phyloP scores from a whole-genome alignment of 2,329 filamentous ascomycete species.

The Calonectria hawksworthii region DNA sequence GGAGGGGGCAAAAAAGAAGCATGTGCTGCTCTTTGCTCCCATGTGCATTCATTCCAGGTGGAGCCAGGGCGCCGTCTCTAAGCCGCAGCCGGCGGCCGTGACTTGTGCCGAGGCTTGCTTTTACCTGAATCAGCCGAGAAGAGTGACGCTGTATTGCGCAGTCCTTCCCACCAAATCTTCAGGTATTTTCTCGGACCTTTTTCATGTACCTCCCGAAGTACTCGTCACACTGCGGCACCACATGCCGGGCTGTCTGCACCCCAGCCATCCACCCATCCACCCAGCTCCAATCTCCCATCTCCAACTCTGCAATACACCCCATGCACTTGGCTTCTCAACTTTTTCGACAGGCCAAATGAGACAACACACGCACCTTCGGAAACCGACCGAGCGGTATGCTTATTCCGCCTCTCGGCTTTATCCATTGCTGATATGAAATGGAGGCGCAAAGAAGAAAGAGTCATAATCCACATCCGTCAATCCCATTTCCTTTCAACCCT shows the following conservation, averaged over 20 bases:
- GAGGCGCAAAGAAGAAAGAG: not conserved
- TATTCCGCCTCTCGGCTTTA: constrained; percentile 18
- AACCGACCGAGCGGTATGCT: constrained; percentile 18
- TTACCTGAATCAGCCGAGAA: constrained; percentile 17
- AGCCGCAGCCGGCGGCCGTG: constrained; percentile 14
- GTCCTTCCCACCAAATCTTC: not conserved
- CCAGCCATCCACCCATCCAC: not conserved
- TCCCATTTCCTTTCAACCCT: not conserved
- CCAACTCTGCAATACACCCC: not conserved
- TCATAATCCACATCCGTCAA: not conserved
- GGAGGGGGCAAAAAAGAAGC: not conserved
- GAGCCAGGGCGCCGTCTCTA: not conserved
- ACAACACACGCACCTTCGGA: constrained; percentile 9
- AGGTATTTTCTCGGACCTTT: constrained; percentile 19
- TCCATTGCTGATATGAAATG: not conserved
- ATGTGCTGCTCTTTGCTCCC: constrained; percentile 1
- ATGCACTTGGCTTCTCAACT: not conserved
- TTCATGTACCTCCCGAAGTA: not conserved
- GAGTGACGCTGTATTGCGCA: not conserved
- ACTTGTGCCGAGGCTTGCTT: not conserved
- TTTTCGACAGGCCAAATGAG: not conserved
- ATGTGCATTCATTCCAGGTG: not conserved
- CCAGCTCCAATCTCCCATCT: not conserved
- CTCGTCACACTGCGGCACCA: not conserved
- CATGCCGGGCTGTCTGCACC: not conserved